A percentile compares a stretch with the other conserved stretches of the same genome.
These are phyloP conservation scores for Phyllosticta citriasiana DNA, from an alignment of 2,329 filamentous ascomycete genomes.

Conservation along the genomic window DNA sequence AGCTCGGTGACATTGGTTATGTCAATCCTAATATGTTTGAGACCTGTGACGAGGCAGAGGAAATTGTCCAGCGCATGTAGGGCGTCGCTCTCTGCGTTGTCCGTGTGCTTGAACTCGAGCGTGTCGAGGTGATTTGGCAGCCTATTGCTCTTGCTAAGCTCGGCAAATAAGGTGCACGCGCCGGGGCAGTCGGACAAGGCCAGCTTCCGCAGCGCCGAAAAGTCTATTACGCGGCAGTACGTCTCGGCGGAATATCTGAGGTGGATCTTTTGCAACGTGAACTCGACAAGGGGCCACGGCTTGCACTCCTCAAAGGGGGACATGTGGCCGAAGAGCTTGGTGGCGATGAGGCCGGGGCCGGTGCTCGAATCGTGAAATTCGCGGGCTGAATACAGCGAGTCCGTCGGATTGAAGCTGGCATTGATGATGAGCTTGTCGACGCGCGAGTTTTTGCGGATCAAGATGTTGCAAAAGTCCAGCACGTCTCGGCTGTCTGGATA, in stretches of 20 bases:
- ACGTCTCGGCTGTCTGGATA: conserved; percentile 38
- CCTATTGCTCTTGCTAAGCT: conserved; percentile 35
- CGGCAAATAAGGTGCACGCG: conserved; percentile 37
- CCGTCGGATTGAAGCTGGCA: conserved; percentile 34
- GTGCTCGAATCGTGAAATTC: conserved; percentile 39
- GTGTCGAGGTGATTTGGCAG: conserved; percentile 36
- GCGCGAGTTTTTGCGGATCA: conserved; percentile 31
- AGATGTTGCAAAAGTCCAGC: conserved; percentile 33
- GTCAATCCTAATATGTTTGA: conserved; percentile 36
- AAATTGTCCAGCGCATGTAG: conserved; percentile 39
- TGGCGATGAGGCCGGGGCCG: conserved; percentile 35
- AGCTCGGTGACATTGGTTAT: conserved; percentile 31
- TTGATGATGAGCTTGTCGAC: conserved; percentile 40
- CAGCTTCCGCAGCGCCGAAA: conserved; percentile 33
- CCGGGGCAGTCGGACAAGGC: conserved; percentile 36
- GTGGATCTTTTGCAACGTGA: conserved; percentile 36
- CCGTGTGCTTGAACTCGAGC: conserved; percentile 38
- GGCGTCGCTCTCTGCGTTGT: conserved; percentile 38
- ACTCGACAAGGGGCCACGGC: conserved; percentile 33
- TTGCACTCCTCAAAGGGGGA: conserved; percentile 37
- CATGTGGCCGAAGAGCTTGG: conserved; percentile 37
- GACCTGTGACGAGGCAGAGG: conserved; percentile 35
- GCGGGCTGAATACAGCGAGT: conserved; percentile 24
- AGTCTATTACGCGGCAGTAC: conserved; percentile 39
- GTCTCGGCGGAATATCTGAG: conserved; percentile 39